Percentiles rank a stretch among this genome's conserved stretches.
Conservation (phyloP, 2,329 filamentous ascomycete genomes). For the Colletotrichum truncatum region DNA sequence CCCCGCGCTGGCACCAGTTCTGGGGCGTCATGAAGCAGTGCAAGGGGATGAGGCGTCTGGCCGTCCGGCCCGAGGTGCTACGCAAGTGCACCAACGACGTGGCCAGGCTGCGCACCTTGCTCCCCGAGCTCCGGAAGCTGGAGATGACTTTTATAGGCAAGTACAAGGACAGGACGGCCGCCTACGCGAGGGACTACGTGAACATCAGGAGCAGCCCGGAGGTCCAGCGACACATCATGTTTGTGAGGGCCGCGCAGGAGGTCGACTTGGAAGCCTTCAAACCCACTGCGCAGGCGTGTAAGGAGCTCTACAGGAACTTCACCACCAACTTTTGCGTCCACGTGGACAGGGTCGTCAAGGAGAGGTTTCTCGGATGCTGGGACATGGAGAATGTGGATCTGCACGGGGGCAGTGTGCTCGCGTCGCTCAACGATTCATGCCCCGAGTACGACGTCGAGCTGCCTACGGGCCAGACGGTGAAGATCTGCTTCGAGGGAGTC, state of each 20-base stretch:
- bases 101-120: not conserved
- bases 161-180: not conserved
- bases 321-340: constrained; percentile 26
- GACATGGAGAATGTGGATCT: not conserved
- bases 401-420: not conserved
- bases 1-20: constrained; percentile 21
- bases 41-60: not conserved
- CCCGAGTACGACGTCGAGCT: not conserved
- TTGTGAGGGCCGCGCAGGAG: constrained; percentile 1
- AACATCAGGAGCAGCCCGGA: not conserved
- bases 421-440: not conserved
- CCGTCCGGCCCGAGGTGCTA: constrained; percentile 14
- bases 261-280: not conserved
- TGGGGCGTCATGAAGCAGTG: constrained; percentile 25
- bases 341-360: constrained; percentile 2
- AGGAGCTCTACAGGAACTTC: constrained; percentile 7
- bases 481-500: constrained; percentile 4
- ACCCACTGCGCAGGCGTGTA: not conserved
- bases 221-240: not conserved
- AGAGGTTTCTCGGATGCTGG: not conserved
- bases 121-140: constrained; percentile 1
- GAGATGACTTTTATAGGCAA: constrained; percentile 11
- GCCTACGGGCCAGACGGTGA: constrained; percentile 9
- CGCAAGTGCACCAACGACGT: not conserved
- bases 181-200: not conserved